Percentiles rank a stretch among this genome's conserved stretches.
Evolutionary conservation across 495 filamentous ascomycete species (phyloP).

Genomic region (Penicillium subrubescens): DNA sequence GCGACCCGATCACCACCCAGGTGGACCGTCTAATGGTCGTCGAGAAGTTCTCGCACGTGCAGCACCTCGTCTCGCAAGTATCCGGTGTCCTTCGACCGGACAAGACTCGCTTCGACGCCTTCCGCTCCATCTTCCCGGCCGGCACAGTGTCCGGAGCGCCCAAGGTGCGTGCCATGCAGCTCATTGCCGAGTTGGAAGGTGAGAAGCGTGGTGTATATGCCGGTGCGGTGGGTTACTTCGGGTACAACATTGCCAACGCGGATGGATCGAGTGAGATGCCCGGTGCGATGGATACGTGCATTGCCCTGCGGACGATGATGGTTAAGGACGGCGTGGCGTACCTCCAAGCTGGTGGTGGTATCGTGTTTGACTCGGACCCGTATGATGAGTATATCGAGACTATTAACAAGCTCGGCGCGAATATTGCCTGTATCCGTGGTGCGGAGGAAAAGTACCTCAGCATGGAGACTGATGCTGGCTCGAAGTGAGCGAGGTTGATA

Average conservation of each 20-base stretch:
- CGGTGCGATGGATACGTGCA: slow-evolving; percentile 97
- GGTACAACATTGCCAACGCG: slow-evolving; percentile 41
- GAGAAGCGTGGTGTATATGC: slow-evolving; percentile 96
- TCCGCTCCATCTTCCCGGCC: slow-evolving; percentile 93
- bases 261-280: slow-evolving; percentile 51
- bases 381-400: slow-evolving; percentile 97
- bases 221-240: slow-evolving; percentile 88
- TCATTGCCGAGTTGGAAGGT: slow-evolving; percentile 89
- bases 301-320: slow-evolving; percentile 96
- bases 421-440: slow-evolving; percentile 79
- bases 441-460: slow-evolving; percentile 76
- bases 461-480: slow-evolving; percentile 37
- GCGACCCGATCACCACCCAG: slow-evolving; percentile 82
- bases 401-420: slow-evolving; percentile 91
- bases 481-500: neutral
- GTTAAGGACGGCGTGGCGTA: slow-evolving; percentile 90
- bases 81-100: slow-evolving; percentile 79
- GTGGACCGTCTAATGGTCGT: slow-evolving; percentile 96
- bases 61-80: slow-evolving; percentile 94
- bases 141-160: slow-evolving; percentile 93
- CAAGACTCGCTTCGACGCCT: slow-evolving; percentile 92
- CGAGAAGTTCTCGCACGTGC: slow-evolving; percentile 93
- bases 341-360: slow-evolving; percentile 94
- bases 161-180: slow-evolving; percentile 94
- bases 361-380: slow-evolving; percentile 92